A percentile compares a stretch with the other conserved stretches of the same genome.
Evolutionary conservation across 257 asterid species (phyloP).

Genomic region (Ocimum tenuiflorum): DNA sequence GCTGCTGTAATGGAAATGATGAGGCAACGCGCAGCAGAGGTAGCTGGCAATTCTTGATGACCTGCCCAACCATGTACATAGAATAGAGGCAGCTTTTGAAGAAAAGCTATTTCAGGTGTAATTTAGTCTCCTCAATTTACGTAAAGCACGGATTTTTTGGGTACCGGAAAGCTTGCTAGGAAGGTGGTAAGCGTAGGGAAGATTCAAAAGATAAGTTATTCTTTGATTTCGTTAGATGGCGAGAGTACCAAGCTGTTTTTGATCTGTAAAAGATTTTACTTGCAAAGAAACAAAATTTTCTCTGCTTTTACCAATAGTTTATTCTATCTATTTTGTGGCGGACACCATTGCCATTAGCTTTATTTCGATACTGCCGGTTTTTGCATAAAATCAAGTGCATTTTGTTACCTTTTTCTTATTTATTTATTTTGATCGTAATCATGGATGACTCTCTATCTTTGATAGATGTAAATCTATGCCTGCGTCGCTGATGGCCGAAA

Average conservation of each 20-base stretch:
- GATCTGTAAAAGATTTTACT: constrained; percentile 11
- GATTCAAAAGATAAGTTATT: constrained; percentile 20
- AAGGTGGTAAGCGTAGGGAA: constrained; percentile 14
- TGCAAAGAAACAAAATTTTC: constrained; percentile 6
- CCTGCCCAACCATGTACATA: constrained; percentile 20
- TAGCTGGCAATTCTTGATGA: constrained; percentile 47
- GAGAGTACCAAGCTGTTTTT: constrained; percentile 36
- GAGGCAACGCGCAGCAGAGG: constrained; percentile 94
- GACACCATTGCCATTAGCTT: too few relatives aligned
- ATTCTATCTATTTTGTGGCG: background rate
- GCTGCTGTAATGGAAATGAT: constrained; percentile 70
- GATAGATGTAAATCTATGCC: too few relatives aligned
- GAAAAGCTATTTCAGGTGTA: constrained; percentile 2
- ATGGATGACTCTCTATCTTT: too few relatives aligned
- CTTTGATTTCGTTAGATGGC: constrained; percentile 30
- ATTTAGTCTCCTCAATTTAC: background rate
- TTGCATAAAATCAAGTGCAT: too few relatives aligned
- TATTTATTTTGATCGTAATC: too few relatives aligned
- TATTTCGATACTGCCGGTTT: too few relatives aligned
- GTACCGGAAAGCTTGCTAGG: constrained; percentile 22
- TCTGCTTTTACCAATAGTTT: background rate
- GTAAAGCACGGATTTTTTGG: constrained; percentile 17
- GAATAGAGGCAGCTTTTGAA: background rate
- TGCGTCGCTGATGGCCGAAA: too few relatives aligned
- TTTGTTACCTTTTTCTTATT: too few relatives aligned